phyloP scores from a whole-genome alignment of 306 rosid genomes.

The Carpinus fangiana region DNA sequence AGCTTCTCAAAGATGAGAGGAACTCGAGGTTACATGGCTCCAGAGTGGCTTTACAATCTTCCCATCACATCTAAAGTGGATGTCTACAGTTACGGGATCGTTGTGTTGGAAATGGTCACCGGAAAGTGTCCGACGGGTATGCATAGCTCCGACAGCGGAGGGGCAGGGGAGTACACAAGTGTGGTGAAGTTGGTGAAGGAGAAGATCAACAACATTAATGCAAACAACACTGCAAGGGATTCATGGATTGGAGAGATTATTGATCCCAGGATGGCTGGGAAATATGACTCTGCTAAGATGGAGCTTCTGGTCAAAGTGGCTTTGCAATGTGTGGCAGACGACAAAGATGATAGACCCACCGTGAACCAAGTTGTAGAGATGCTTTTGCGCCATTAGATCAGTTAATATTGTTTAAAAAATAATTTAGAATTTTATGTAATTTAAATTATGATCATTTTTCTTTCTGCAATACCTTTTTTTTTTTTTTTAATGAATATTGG shows the following conservation, averaged over 20 bases:
- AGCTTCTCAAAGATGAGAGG: slow-evolving; percentile 37
- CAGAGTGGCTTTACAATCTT: slow-evolving; percentile 36
- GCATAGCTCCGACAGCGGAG: neutral
- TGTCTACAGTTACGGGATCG: slow-evolving; percentile 40
- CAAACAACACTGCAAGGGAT: neutral
- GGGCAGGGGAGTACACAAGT: slow-evolving; percentile 22
- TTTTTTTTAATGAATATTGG: no score
- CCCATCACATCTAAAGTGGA: slow-evolving; percentile 43
- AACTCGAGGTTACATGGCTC: slow-evolving; percentile 46
- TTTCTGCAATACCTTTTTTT: no score
- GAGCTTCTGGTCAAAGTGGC: slow-evolving; percentile 25
- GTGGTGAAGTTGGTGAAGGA: slow-evolving; percentile 24
- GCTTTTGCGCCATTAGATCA: slow-evolving; percentile 1
- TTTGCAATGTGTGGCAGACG: slow-evolving; percentile 36
- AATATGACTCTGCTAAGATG: slow-evolving; percentile 18
- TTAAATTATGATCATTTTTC: neutral
- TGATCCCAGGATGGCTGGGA: slow-evolving; percentile 19
- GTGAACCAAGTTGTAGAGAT: slow-evolving; percentile 35
- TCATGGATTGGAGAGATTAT: slow-evolving; percentile 17
- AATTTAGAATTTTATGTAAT: neutral
- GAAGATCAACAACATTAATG: neutral
- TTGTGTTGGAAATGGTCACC: slow-evolving; percentile 39
- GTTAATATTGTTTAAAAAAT: neutral
- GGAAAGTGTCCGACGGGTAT: slow-evolving; percentile 22
- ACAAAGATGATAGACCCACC: slow-evolving; percentile 27